phyloP scores from a whole-genome alignment of 2,329 filamentous ascomycete genomes.

The Claviceps quebecensis region DNA sequence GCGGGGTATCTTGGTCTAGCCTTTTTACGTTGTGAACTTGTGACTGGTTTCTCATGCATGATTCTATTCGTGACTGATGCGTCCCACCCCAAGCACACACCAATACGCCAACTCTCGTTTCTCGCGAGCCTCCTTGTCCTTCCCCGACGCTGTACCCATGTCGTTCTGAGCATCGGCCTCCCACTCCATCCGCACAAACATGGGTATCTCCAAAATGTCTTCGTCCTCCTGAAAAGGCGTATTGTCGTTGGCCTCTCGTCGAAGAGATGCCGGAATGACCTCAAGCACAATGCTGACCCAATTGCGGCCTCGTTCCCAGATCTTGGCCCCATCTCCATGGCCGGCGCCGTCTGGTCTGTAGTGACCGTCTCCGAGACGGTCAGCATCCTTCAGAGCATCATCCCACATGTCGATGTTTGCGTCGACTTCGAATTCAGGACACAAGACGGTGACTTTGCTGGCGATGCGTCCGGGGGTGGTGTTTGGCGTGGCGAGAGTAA shows the following conservation, averaged over 20 bases:
- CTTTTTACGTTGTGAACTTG: neutral
- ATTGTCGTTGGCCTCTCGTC: constrained; percentile 28
- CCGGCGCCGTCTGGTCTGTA: constrained; percentile 26
- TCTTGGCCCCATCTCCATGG: constrained; percentile 73
- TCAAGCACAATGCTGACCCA: constrained; percentile 93
- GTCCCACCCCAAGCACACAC: constrained; percentile 81
- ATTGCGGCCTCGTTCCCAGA: constrained; percentile 90
- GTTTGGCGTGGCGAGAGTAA: constrained; percentile 75
- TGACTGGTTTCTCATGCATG: constrained; percentile 3
- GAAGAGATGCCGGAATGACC: constrained; percentile 54
- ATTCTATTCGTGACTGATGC: constrained; percentile 43
- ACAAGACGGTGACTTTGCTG: constrained; percentile 78
- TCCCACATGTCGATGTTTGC: constrained; percentile 83
- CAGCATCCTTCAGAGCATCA: constrained; percentile 59
- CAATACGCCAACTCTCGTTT: constrained; percentile 88
- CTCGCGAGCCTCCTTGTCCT: constrained; percentile 51
- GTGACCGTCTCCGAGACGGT: constrained; percentile 18
- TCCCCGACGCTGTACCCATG: constrained; percentile 38
- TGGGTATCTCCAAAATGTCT: constrained; percentile 70
- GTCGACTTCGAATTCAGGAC: constrained; percentile 85
- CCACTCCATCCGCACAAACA: constrained; percentile 89
- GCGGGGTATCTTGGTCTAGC: constrained; percentile 29
- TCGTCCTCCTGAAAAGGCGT: constrained; percentile 40
- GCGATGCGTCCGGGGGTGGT: constrained; percentile 63
- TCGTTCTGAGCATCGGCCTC: constrained; percentile 57